These are phyloP conservation scores for Pseudozyma hubeiensis DNA, from an alignment of 1,284 basidiomycete species.

Conservation along the genomic window DNA sequence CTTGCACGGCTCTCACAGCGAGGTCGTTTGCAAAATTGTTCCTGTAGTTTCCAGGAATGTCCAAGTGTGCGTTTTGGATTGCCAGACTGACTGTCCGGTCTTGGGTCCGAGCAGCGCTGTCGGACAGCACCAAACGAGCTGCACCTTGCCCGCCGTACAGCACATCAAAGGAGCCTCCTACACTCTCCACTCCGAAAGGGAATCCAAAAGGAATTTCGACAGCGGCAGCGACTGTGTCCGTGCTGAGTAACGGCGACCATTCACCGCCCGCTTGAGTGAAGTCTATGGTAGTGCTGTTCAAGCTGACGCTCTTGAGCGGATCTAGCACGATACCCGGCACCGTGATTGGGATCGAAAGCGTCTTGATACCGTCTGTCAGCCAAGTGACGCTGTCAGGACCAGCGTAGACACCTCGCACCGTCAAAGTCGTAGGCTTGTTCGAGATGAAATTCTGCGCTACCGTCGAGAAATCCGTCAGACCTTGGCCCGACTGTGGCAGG, in stretches of 20 bases:
- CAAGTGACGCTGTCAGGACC: conserved; percentile 76
- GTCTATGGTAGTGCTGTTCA: conserved; percentile 76
- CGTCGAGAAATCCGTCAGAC: conserved; percentile 74
- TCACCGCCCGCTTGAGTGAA: conserved; percentile 74
- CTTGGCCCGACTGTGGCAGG: conserved; percentile 74
- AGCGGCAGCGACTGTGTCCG: conserved; percentile 74
- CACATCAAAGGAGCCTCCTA: conserved; percentile 76
- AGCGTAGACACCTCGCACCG: conserved; percentile 76
- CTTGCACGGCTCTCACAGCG: conserved; percentile 77
- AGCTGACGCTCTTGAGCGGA: conserved; percentile 76
- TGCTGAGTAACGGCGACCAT: conserved; percentile 73
- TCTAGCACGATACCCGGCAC: conserved; percentile 77
- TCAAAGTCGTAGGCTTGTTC: conserved; percentile 75
- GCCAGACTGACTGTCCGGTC: conserved; percentile 76
- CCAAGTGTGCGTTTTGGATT: conserved; percentile 75
- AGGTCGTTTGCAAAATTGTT: conserved; percentile 73
- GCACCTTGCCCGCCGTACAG: conserved; percentile 74
- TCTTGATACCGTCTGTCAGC: conserved; percentile 80
- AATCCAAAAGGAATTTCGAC: conserved; percentile 79
- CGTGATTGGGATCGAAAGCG: conserved; percentile 74
- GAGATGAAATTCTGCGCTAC: conserved; percentile 81
- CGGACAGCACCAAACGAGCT: conserved; percentile 76
- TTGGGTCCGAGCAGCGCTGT: conserved; percentile 75
- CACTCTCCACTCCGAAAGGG: conserved; percentile 76
- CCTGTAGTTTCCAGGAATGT: conserved; percentile 74